Percentiles rank a stretch among this genome's conserved stretches.
These are phyloP conservation scores for Boletus tomentosulus DNA, from an alignment of 768 basidiomycete species.

Conservation along the genomic window DNA sequence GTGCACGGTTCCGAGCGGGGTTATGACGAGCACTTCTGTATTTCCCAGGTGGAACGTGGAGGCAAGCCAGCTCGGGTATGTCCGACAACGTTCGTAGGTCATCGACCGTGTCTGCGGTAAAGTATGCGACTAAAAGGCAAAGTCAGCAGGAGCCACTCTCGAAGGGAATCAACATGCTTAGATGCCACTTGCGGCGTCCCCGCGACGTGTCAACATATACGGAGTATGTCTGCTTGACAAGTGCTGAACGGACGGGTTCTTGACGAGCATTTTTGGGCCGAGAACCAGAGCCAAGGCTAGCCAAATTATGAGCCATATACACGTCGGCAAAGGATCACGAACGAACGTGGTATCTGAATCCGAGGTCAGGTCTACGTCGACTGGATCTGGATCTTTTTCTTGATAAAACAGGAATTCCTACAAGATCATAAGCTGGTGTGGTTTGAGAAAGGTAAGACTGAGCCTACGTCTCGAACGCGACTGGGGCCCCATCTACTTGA, in stretches of 20 bases:
- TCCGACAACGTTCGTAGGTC: slow-evolving; percentile 58
- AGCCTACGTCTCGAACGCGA: slow-evolving; percentile 67
- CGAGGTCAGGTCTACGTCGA: slow-evolving; percentile 44
- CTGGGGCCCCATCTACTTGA: slow-evolving; percentile 67
- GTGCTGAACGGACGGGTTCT: slow-evolving; percentile 40
- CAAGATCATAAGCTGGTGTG: slow-evolving; percentile 1
- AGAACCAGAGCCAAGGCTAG: slow-evolving; percentile 30
- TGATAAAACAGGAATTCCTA: slow-evolving; percentile 79
- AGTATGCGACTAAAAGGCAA: slow-evolving; percentile 62
- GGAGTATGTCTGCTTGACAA: slow-evolving; percentile 80
- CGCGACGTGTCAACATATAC: slow-evolving; percentile 63
- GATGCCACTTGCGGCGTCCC: slow-evolving; percentile 78
- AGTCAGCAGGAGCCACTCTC: slow-evolving; percentile 3
- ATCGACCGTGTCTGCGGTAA: slow-evolving; percentile 58
- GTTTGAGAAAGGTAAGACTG: background rate
- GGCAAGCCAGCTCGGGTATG: slow-evolving; percentile 45
- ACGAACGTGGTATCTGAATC: slow-evolving; percentile 51
- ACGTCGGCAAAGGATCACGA: background rate
- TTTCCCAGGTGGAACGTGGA: slow-evolving; percentile 54
- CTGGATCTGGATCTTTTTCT: slow-evolving; percentile 55
- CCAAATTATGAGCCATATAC: slow-evolving; percentile 6
- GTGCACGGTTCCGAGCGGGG: slow-evolving; percentile 39
- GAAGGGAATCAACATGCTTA: slow-evolving; percentile 48
- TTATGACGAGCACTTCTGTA: slow-evolving; percentile 65
- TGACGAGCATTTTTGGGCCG: slow-evolving; percentile 24